These are phyloP conservation scores for Aspergillus niger DNA, from an alignment of 2,329 filamentous ascomycete species.

Conservation along the genomic window DNA sequence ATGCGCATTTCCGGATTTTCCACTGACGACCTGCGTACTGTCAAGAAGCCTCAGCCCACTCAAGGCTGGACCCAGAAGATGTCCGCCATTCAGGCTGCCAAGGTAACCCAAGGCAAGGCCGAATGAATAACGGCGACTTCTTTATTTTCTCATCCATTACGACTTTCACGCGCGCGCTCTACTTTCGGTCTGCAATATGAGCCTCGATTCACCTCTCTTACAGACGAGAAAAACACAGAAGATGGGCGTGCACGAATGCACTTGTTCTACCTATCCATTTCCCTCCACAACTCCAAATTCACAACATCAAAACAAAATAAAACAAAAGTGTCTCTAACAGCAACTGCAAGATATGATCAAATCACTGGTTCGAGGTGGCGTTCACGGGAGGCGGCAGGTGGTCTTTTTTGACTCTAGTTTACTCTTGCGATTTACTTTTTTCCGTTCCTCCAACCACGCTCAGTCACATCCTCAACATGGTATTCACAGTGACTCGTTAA, in stretches of 20 bases:
- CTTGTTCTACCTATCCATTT: neutral
- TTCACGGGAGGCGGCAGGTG: too few species aligned
- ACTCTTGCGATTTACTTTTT: too few species aligned
- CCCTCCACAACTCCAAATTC: too few species aligned
- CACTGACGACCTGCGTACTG: constrained; percentile 89
- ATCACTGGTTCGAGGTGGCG: too few species aligned
- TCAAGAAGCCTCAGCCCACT: constrained; percentile 88
- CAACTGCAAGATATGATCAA: too few species aligned
- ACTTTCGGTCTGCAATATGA: neutral
- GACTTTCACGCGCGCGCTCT: neutral
- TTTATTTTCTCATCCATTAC: neutral
- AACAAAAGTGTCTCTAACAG: too few species aligned
- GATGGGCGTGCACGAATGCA: neutral
- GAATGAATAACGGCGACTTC: constrained; percentile 30
- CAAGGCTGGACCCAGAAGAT: constrained; percentile 94
- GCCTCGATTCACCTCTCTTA: too few species aligned
- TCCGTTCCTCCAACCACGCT: too few species aligned
- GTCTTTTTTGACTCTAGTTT: too few species aligned
- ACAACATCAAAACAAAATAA: too few species aligned
- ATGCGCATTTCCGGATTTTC: constrained; percentile 93
- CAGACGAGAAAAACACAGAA: neutral
- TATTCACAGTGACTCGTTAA: neutral
- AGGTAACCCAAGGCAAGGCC: constrained; percentile 58
- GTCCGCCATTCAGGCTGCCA: constrained; percentile 92
- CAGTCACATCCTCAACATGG: neutral